Evolutionary conservation across 768 basidiomycete genomes (phyloP).

Genomic region (Leucocoprinus leucothites): DNA sequence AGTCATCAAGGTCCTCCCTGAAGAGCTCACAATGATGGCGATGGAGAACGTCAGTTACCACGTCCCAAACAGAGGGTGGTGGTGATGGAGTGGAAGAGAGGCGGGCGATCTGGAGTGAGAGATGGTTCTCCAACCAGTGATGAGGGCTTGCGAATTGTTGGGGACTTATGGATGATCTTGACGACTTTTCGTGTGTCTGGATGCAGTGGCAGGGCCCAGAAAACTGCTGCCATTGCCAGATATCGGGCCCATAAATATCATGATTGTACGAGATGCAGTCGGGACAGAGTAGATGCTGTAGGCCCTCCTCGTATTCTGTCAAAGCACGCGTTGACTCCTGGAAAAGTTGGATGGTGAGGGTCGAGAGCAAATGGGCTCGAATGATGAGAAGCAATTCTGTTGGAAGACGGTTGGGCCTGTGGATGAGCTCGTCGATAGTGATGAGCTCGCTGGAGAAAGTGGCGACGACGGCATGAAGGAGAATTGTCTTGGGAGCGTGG

Average conservation of each 20-base stretch:
- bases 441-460: conserved; percentile 42
- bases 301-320: conserved; percentile 33
- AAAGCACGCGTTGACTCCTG: conserved; percentile 40
- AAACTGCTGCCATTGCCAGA: conserved; percentile 54
- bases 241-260: conserved; percentile 49
- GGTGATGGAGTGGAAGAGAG: conserved; percentile 24
- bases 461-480: conserved; percentile 54
- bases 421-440: conserved; percentile 38
- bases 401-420: conserved; percentile 30
- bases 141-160: conserved; percentile 34
- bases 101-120: conserved; percentile 32
- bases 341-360: conserved; percentile 39
- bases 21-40: conserved; percentile 40
- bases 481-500: conserved; percentile 21
- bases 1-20: conserved; percentile 13
- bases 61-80: conserved; percentile 36
- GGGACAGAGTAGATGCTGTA: conserved; percentile 41
- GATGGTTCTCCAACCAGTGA: conserved; percentile 45
- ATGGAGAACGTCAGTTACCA: conserved; percentile 37
- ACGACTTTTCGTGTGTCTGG: conserved; percentile 13
- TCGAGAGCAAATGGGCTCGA: conserved; percentile 42
- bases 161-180: conserved; percentile 14
- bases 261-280: conserved; percentile 50
- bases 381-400: conserved; percentile 52
- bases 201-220: conserved; percentile 47